Base-by-base conservation (phyloP, 495 filamentous ascomycete genomes). In the Aspergillus haitiensis region DNA sequence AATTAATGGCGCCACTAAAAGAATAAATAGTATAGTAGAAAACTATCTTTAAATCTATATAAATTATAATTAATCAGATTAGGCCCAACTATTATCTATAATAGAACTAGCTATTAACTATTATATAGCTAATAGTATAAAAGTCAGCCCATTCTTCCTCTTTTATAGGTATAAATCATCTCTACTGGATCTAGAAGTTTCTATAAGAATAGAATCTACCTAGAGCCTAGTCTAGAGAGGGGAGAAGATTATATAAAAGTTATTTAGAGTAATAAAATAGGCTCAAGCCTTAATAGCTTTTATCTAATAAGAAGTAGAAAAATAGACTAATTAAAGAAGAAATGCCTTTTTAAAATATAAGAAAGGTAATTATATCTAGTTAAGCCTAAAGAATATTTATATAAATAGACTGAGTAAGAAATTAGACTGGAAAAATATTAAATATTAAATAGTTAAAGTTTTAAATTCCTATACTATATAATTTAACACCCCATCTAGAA, bases 11-110 rank as follows among this genome's bases (percentile, higher is more conserved):
- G n/a, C n/a, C n/a, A n/a, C n/a, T n/a, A n/a, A n/a, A n/a, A n/a
- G n/a, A n/a, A n/a, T n/a, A n/a, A n/a, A n/a, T n/a, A n/a, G n/a
- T n/a, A n/a, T n/a, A n/a, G n/a, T n/a, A n/a, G n/a, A n/a, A n/a
- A n/a, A n/a, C n/a, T n/a, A n/a, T n/a, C n/a, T n/a, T n/a, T n/a
- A n/a, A n/a, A n/a, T n/a, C n/a, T 44, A 42, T 40, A 55, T 21
- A 44, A 40, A 12, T 21, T 55, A 55, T 55, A 55, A 39, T 7
- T 55, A 55, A 55, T 55, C 40, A 21, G 44, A 21, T 27, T 32
- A 40, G 12, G n/a, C 32, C 31, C 10, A 40, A 13, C 37, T 40
- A 1, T 13, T 40, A n/a, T 40, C 2, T 40, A 9, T 40, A 9
- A 40, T 40, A 40, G 2, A 40, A 40, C 13, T 40, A 40, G 13